Conservation (phyloP, 139 green algal species). For the Nannochloris sp. region DNA sequence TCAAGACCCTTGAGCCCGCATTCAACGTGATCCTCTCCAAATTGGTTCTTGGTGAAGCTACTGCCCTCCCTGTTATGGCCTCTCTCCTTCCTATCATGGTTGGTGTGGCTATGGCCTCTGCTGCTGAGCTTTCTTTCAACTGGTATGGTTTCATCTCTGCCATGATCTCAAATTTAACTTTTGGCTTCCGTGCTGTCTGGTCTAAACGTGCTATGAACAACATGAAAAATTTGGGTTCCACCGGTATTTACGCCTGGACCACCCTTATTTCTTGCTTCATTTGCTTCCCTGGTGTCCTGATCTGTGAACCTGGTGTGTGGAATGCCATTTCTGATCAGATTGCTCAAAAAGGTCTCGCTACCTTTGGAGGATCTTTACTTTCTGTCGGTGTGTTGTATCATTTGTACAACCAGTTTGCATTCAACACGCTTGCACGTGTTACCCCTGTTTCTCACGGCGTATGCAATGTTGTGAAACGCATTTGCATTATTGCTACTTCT, state of each 20-base stretch:
- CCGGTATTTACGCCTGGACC: constrained; percentile 94
- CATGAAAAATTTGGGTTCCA: constrained; percentile 74
- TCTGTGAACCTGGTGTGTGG: constrained; percentile 60
- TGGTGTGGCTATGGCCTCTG: constrained; percentile 78
- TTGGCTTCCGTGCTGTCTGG: constrained; percentile 87
- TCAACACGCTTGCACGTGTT: constrained; percentile 94
- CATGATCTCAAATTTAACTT: constrained; percentile 92
- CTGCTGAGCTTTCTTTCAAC: constrained; percentile 93
- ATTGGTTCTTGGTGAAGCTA: constrained; percentile 74
- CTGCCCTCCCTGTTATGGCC: constrained; percentile 74
- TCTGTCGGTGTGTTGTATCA: constrained; percentile 96
- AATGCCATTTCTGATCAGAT: constrained; percentile 21
- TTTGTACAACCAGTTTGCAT: constrained; percentile 99
- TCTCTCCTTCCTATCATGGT: constrained; percentile 94
- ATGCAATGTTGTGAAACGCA: constrained; percentile 99
- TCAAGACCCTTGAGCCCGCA: constrained; percentile 96
- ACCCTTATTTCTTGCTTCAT: constrained; percentile 92
- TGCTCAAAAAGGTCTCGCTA: constrained; percentile 21
- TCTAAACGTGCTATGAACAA: constrained; percentile 81
- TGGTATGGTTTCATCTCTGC: constrained; percentile 89
- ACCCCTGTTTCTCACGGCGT: constrained; percentile 94
- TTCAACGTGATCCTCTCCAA: constrained; percentile 87
- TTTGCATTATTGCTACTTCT: constrained; percentile 94
- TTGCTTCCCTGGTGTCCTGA: constrained; percentile 74
- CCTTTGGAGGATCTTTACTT: constrained; percentile 81